phyloP scores from a whole-genome alignment of 169 alveolate genomes.

The Plasmodium chabaudi region DNA sequence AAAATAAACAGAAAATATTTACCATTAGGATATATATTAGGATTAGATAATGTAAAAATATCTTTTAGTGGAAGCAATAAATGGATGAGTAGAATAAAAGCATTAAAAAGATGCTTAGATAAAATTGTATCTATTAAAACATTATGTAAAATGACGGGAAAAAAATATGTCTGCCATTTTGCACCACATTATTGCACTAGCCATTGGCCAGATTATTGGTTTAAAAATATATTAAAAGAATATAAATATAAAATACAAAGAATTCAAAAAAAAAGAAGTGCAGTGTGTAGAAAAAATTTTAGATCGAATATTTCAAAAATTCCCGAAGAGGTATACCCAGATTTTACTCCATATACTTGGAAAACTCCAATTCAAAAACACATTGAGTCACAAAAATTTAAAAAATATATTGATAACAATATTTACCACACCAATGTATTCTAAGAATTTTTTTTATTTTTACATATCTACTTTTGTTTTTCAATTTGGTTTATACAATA shows the following conservation, averaged over 20 bases:
- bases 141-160: constrained; percentile 83
- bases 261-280: constrained; percentile 77
- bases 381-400: constrained; percentile 77
- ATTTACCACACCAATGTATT: constrained; percentile 46
- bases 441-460: background rate
- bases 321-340: constrained; percentile 83
- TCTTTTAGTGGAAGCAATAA: constrained; percentile 82
- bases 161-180: constrained; percentile 79
- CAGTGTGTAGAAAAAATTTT: constrained; percentile 74
- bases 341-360: constrained; percentile 79
- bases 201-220: constrained; percentile 89
- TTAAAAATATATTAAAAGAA: constrained; percentile 84
- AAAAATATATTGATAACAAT: constrained; percentile 71
- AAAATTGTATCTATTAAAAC: constrained; percentile 83
- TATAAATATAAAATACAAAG: constrained; percentile 77
- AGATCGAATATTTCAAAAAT: constrained; percentile 70
- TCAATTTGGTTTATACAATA: too few relatives aligned
- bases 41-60: constrained; percentile 83
- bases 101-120: constrained; percentile 83
- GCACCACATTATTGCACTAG: constrained; percentile 86
- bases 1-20: constrained; percentile 80
- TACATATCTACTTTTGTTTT: background rate
- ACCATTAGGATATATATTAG: constrained; percentile 83
- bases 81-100: constrained; percentile 85
- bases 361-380: constrained; percentile 77